Evolutionary conservation across 2,329 filamentous ascomycete species (phyloP).

Genomic region (Cytospora schulzeri): DNA sequence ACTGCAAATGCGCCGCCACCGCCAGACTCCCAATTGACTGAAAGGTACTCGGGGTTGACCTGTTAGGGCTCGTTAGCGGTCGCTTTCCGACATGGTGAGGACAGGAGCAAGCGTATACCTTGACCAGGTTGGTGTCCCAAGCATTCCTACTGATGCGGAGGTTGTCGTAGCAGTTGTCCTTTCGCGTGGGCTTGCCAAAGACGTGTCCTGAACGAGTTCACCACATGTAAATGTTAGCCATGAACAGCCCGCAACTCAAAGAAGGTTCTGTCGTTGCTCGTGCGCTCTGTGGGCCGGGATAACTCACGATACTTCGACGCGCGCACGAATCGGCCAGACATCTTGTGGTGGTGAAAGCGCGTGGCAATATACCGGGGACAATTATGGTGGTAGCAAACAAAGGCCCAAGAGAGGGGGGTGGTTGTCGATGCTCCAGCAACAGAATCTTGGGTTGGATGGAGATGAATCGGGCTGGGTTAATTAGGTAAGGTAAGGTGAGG

Average conservation of each 20-base stretch:
- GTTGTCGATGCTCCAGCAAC: not conserved
- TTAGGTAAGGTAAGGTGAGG: constrained; percentile 1
- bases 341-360: constrained; percentile 37
- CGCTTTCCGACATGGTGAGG: not conserved
- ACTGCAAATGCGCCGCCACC: constrained; percentile 97
- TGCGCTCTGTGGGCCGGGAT: constrained; percentile 30
- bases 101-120: not conserved
- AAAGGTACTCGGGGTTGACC: constrained; percentile 94
- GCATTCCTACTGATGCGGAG: constrained; percentile 96
- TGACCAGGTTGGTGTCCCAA: constrained; percentile 83
- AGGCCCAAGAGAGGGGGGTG: not conserved
- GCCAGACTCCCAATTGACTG: constrained; percentile 97
- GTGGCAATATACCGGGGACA: not conserved
- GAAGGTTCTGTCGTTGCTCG: constrained; percentile 23
- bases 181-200: constrained; percentile 92
- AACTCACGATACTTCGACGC: constrained; percentile 69
- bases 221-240: constrained; percentile 30
- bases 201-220: constrained; percentile 76
- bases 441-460: not conserved
- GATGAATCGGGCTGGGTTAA: not conserved
- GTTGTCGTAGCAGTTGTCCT: constrained; percentile 99
- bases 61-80: constrained; percentile 42
- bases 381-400: not conserved
- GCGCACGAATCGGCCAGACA: constrained; percentile 68
- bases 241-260: constrained; percentile 29